Base-by-base conservation (phyloP, 2,329 filamentous ascomycete genomes). In the Periglandula ipomoeae region DNA sequence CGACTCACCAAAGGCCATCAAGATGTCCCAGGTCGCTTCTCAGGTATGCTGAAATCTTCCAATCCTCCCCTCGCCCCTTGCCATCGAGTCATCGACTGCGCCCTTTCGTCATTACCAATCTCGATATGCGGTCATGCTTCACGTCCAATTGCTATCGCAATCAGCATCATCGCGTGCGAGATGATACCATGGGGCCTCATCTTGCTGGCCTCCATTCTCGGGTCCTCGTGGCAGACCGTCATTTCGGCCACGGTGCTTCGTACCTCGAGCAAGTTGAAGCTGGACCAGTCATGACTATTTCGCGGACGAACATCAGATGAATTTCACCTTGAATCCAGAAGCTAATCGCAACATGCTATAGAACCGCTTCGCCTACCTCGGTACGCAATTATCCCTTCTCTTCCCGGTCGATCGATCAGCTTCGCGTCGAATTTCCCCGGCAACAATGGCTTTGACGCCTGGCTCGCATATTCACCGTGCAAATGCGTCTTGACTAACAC, bases 331-430 rank as follows among this genome's bases (percentile, higher is more conserved):
- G 26, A n/a, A n/a, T 32, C 13, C 7, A 19, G 10, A 38, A 32
- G 44, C 48, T 50, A 38, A 50, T 38, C 9, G 2, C 9, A 15
- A 9, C 13, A 24, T 13, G 5, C 35, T 37, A 23, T 60, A 97
- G 93, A 98, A 98, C 81, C 84, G 87, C 67, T 97, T 87, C 81
- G 91, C 93, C 81, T 85, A 95, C 77, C 89, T 98, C 81, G 91
- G 93, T 97, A 95, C 65, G 72, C 66, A 58, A 54, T 17, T 54
- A 56, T 52, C 49, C 50, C 52, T 56, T 50, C 56, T 52, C 51
- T 52, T 50, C 52, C 54, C 51, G 42, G 34, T 55, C 53, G 52
- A 48, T 48, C 55, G 53, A 53, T 48, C 43, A 19, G 22, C 24
- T 38, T 22, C 23, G 34, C 27, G 40, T 50, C 46, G 46, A 37